Percentiles rank a stretch among this genome's conserved stretches.
phyloP scores from a whole-genome alignment of 768 basidiomycete genomes.

The Mycena maculata region DNA sequence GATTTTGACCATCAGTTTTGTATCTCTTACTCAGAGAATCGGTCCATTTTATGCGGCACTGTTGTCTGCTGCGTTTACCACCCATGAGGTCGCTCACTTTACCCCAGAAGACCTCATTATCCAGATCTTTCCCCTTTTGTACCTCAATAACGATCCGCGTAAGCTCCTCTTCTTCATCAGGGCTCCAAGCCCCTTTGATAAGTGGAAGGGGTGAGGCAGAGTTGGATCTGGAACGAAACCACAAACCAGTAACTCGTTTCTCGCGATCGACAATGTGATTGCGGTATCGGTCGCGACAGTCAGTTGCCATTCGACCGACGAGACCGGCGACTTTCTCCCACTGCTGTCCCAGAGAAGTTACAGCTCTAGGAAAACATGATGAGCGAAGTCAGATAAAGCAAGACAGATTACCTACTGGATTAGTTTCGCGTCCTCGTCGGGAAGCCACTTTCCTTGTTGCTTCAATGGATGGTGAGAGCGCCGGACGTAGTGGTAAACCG shows the following conservation, averaged over 20 bases:
- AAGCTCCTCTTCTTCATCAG: slow-evolving; percentile 81
- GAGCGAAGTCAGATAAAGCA: not conserved
- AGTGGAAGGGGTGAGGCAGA: slow-evolving; percentile 8
- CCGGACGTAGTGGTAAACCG: slow-evolving; percentile 86
- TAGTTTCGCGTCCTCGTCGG: slow-evolving; percentile 72
- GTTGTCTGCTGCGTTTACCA: slow-evolving; percentile 78
- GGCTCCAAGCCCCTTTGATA: slow-evolving; percentile 74
- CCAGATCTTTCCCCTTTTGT: slow-evolving; percentile 75
- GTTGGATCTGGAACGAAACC: not conserved
- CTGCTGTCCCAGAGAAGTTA: slow-evolving; percentile 74
- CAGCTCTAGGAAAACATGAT: slow-evolving; percentile 62
- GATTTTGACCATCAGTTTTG: slow-evolving; percentile 77
- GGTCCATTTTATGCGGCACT: slow-evolving; percentile 92
- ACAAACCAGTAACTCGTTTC: slow-evolving; percentile 67
- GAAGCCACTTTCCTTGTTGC: slow-evolving; percentile 76
- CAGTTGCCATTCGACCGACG: slow-evolving; percentile 81
- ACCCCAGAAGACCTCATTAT: slow-evolving; percentile 88
- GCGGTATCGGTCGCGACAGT: slow-evolving; percentile 88
- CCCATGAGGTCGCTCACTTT: slow-evolving; percentile 83
- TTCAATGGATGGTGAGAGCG: slow-evolving; percentile 76
- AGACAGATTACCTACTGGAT: slow-evolving; percentile 60
- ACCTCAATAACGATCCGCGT: slow-evolving; percentile 81
- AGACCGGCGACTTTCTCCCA: slow-evolving; percentile 82
- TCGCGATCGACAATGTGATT: slow-evolving; percentile 82
- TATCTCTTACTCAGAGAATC: slow-evolving; percentile 78